phyloP scores from a whole-genome alignment of 2,329 filamentous ascomycete species.

The Pseudogymnoascus pannorum region DNA sequence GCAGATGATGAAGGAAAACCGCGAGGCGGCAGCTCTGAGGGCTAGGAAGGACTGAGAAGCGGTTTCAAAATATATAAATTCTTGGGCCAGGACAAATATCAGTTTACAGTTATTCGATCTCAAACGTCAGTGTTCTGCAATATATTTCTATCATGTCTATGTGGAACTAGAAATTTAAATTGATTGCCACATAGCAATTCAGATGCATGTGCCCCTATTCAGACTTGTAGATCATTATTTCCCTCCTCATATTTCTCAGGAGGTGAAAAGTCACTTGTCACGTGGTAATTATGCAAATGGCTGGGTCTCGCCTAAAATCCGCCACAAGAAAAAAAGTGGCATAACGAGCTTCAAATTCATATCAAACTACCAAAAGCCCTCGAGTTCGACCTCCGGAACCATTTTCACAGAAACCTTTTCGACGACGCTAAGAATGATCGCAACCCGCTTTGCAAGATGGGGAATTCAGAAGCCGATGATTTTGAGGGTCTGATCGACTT shows the following conservation, averaged over 20 bases:
- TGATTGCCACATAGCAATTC: not conserved
- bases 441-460: conserved; percentile 4
- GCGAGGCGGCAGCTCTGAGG: conserved; percentile 8
- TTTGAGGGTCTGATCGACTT: conserved; percentile 7
- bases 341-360: conserved; percentile 3
- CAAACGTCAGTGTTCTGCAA: not conserved
- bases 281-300: conserved; percentile 2
- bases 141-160: not conserved
- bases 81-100: not conserved
- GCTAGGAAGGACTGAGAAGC: not conserved
- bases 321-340: conserved; percentile 7
- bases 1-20: conserved; percentile 54
- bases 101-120: not conserved
- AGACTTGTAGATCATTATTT: not conserved
- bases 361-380: conserved; percentile 4
- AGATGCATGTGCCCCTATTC: not conserved
- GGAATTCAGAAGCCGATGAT: conserved; percentile 3
- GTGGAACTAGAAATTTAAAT: not conserved
- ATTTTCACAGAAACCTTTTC: conserved; percentile 7
- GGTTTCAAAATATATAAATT: not conserved
- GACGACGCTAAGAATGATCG: conserved; percentile 7
- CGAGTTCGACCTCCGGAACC: conserved; percentile 9
- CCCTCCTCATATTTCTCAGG: not conserved
- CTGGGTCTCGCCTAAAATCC: not conserved
- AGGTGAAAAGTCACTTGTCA: not conserved